Evolutionary conservation across 169 alveolate genomes (phyloP).

Genomic region (Plasmodium fragile): DNA sequence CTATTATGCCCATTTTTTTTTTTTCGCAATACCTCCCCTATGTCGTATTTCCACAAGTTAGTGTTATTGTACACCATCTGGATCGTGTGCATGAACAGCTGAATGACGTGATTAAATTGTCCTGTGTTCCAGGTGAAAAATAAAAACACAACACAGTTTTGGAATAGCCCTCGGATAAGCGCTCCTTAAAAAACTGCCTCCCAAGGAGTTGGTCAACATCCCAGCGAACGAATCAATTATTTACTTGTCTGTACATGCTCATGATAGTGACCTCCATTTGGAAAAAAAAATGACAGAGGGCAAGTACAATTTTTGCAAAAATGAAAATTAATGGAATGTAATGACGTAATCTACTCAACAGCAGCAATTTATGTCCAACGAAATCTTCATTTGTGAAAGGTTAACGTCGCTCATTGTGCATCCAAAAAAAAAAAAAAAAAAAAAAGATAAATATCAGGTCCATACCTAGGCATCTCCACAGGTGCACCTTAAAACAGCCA

Average conservation of each 20-base stretch:
- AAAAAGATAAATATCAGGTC: neutral
- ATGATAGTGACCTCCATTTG: neutral
- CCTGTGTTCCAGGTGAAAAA: neutral
- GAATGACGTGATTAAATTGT: neutral
- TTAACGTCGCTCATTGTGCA: neutral
- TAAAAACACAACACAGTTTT: neutral
- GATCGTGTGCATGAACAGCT: constrained; percentile 61
- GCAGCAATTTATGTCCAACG: neutral
- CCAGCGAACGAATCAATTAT: neutral
- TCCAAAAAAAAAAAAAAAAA: too few species aligned
- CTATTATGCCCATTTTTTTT: constrained; percentile 1
- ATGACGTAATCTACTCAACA: neutral
- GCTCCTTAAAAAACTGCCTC: neutral
- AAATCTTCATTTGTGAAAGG: neutral
- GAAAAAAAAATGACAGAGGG: neutral
- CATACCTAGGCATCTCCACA: neutral
- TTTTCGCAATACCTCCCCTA: constrained; percentile 45
- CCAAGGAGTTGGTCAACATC: neutral
- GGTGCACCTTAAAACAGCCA: neutral
- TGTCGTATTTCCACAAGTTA: constrained; percentile 73
- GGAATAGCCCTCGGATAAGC: neutral
- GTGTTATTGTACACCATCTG: constrained; percentile 74
- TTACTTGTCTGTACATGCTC: neutral
- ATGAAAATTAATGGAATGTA: neutral
- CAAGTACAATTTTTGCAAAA: neutral